Base-by-base conservation (phyloP, 2,329 filamentous ascomycete genomes). In the Neonectria neomacrospora region DNA sequence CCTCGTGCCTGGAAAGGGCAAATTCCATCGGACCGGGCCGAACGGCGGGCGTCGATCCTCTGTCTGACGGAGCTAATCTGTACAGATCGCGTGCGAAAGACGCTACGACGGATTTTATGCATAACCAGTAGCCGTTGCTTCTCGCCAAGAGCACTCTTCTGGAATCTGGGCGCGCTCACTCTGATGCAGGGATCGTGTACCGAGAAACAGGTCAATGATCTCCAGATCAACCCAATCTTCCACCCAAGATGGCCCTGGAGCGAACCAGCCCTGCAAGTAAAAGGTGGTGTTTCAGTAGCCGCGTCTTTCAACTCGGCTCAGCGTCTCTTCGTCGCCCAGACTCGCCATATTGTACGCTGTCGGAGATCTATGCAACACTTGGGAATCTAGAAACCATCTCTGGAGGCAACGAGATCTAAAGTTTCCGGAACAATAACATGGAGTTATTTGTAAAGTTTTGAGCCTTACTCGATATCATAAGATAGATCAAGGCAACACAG, bases 21-120 rank as follows among this genome's bases (percentile, higher is more conserved):
- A 65, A 68, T 64, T 18, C 7, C 7, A 63, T 72, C 70, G 70
- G 70, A 8, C 30, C 3, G 23, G n/a, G 45, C 69, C 66, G 69
- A 55, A 34, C n/a, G 7, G 10, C 16, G 26, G 39, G 45, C 42
- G 41, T 12, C 39, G 26, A 54, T 58, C 32, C 32, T 50, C 5
- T 8, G 16, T 48, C 34, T 41, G 18, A 5, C 41, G 34, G 47
- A 48, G 45, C n/a, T 47, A 22, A 47, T 39, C 34, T 18, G 16
- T n/a, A n/a, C n/a, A n/a, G 16, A 54, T 58, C 54, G 41, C 54
- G 48, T 37, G 48, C 59, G 34, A 23, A 23, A 4, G 23, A 58
- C 57, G 48, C 32, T 20, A 48, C 41, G 8, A 23, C 37, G 22
- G 14, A n/a, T 28, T 44, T 41, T 32, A 23, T 37, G 59, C 39